Percentiles rank a stretch among this genome's conserved stretches.
These are phyloP conservation scores for Candida patagonica DNA, from an alignment of 805 yeast genomes.

Conservation along the genomic window DNA sequence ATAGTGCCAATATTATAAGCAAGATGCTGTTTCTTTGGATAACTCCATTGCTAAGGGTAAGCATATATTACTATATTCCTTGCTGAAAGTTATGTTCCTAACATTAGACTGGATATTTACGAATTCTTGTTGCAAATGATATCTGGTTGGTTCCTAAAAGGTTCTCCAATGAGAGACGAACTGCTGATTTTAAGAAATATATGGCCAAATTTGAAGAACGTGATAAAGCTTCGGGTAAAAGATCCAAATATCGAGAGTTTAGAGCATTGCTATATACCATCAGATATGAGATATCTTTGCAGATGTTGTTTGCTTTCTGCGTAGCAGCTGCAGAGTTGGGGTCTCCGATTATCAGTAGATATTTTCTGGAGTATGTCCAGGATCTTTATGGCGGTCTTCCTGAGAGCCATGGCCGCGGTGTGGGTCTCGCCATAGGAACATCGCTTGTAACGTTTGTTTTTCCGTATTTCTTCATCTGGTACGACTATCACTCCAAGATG, in stretches of 20 bases:
- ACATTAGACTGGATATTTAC: conserved; percentile 8
- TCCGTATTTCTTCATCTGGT: conserved; percentile 5
- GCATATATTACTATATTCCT: not conserved
- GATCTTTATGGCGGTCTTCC: conserved; percentile 5
- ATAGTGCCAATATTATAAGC: conserved; percentile 4
- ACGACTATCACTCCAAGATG: conserved; percentile 29
- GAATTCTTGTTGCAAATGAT: conserved; percentile 9
- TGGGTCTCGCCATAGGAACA: conserved; percentile 10
- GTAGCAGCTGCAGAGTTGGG: not conserved
- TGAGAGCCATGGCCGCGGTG: conserved; percentile 9
- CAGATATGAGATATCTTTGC: conserved; percentile 2
- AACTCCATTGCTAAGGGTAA: conserved; percentile 8
- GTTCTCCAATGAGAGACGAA: conserved; percentile 3
- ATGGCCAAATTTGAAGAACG: not conserved
- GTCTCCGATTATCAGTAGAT: conserved; percentile 7
- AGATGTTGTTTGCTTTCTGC: not conserved
- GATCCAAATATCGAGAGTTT: conserved; percentile 5
- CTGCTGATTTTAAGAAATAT: conserved; percentile 4
- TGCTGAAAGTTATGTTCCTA: not conserved
- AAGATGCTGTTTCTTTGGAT: conserved; percentile 9
- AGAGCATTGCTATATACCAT: conserved; percentile 5
- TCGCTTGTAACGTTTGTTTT: conserved; percentile 2
- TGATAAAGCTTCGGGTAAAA: not conserved
- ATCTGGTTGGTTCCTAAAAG: conserved; percentile 5
- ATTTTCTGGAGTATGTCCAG: conserved; percentile 6